These are phyloP conservation scores for Stemphylium beticola DNA, from an alignment of 2,329 filamentous ascomycete genomes.

Conservation along the genomic window DNA sequence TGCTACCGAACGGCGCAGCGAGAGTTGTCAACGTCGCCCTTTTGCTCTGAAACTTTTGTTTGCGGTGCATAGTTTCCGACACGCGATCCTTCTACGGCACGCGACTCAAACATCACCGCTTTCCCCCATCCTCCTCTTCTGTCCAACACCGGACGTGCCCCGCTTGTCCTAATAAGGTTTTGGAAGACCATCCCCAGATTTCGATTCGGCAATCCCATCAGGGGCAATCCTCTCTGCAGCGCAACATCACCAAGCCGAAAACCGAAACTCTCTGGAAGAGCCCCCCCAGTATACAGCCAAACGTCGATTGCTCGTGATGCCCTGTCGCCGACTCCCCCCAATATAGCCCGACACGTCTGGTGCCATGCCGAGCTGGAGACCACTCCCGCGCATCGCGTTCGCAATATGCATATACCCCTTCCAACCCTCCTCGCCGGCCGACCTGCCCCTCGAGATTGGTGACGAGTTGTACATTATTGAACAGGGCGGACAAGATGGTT, in stretches of 20 bases:
- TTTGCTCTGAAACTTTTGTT: slow-evolving; percentile 8
- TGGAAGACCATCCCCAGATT: slow-evolving; percentile 16
- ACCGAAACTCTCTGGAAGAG: slow-evolving; percentile 8
- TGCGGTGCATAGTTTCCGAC: slow-evolving; percentile 2
- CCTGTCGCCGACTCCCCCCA: slow-evolving; percentile 30
- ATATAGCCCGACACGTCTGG: slow-evolving; percentile 39
- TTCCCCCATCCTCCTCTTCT: background rate
- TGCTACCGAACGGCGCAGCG: slow-evolving; percentile 14
- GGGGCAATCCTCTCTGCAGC: slow-evolving; percentile 19
- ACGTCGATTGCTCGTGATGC: slow-evolving; percentile 39
- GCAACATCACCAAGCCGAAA: slow-evolving; percentile 2
- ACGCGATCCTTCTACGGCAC: background rate
- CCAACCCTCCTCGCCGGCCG: slow-evolving; percentile 80
- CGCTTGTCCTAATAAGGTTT: slow-evolving; percentile 13
- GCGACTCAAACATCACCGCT: slow-evolving; percentile 2
- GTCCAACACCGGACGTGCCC: slow-evolving; percentile 11
- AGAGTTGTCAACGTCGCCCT: slow-evolving; percentile 8
- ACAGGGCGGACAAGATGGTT: slow-evolving; percentile 81
- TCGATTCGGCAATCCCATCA: slow-evolving; percentile 16
- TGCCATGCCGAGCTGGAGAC: slow-evolving; percentile 75
- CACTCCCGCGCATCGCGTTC: slow-evolving; percentile 95
- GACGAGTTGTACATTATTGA: slow-evolving; percentile 99
- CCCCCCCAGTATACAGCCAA: background rate
- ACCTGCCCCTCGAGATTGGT: slow-evolving; percentile 94
- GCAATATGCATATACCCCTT: slow-evolving; percentile 97